phyloP scores from a whole-genome alignment of 1,284 basidiomycete species.

The Cystobasidium sp. region DNA sequence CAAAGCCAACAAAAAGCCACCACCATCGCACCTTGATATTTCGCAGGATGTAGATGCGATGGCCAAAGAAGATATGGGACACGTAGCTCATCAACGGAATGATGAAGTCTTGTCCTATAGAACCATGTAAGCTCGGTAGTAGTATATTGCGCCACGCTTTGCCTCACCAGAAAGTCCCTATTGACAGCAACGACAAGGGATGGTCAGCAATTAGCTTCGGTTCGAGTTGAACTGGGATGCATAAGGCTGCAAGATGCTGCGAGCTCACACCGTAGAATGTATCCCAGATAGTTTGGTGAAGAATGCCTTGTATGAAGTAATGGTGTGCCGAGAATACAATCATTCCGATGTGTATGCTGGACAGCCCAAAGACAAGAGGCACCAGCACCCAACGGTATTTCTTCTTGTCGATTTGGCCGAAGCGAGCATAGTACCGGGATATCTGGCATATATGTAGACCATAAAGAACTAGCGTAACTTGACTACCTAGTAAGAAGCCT shows the following conservation, averaged over 20 bases:
- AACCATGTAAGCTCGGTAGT: not conserved
- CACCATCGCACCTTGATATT: constrained; percentile 18
- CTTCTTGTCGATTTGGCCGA: constrained; percentile 30
- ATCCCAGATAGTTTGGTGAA: constrained; percentile 15
- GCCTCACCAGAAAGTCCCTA: constrained; percentile 30
- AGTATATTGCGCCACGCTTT: not conserved
- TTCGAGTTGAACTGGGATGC: not conserved
- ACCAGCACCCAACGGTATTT: constrained; percentile 28
- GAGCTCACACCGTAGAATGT: constrained; percentile 33
- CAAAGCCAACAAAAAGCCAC: constrained; percentile 14
- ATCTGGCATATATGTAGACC: constrained; percentile 36
- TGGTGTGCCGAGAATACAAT: constrained; percentile 27
- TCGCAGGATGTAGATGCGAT: constrained; percentile 30
- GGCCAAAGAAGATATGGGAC: constrained; percentile 39
- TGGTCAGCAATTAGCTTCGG: not conserved
- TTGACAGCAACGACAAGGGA: not conserved
- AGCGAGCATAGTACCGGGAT: constrained; percentile 36
- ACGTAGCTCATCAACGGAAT: constrained; percentile 37
- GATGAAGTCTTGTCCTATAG: constrained; percentile 33
- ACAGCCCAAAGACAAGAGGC: constrained; percentile 28
- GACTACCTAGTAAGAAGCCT: constrained; percentile 35
- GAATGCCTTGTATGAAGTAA: constrained; percentile 38
- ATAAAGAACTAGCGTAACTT: constrained; percentile 30
- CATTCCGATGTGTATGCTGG: constrained; percentile 22
- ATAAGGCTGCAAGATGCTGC: not conserved